Evolutionary conservation across 495 filamentous ascomycete genomes (phyloP), one percentile per base, ranked within the genome.

Genomic region (Tricharina praecox): DNA sequence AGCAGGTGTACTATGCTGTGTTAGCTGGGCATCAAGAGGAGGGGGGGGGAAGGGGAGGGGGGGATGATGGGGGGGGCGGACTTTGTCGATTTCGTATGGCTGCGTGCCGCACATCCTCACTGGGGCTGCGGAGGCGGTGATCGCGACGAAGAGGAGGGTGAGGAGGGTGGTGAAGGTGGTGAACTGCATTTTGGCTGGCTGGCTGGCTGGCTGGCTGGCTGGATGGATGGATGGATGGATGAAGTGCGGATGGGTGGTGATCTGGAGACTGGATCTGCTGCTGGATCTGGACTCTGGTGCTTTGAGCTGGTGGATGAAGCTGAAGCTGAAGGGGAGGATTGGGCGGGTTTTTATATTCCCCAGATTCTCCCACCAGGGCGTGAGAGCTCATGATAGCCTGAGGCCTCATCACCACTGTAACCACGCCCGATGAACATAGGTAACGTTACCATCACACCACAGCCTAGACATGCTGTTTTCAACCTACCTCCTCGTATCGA

Each of bases 1-100:
- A 60, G 39, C 57, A 60, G 21, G 56, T 60, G 53, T 60, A 60
- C 56, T 60, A 45, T 7, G 34, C 9, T 20, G 40, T 36, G 4
- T 15, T 4, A n/a, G n/a, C n/a, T n/a, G n/a, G n/a, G n/a, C n/a
- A n/a, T n/a, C n/a, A n/a, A n/a, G n/a, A n/a, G n/a, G n/a, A n/a
- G n/a, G n/a, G n/a, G n/a, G n/a, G n/a, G n/a, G n/a, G n/a, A n/a
- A n/a, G n/a, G n/a, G n/a, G n/a, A n/a, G n/a, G n/a, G n/a, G n/a
- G n/a, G n/a, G n/a, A n/a, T n/a, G n/a, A n/a, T n/a, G n/a, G n/a
- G n/a, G n/a, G n/a, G n/a, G n/a, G n/a, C n/a, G n/a, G n/a, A n/a
- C n/a, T 3, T 48, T 20, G 3, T 16, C 1, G 24, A 51, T 21
- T 1, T 34, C 0, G 4, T 60, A 60, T 15, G 45, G 52, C 33